Conservation (phyloP, 306 rosid genomes). For the Pyrus betulifolia region DNA sequence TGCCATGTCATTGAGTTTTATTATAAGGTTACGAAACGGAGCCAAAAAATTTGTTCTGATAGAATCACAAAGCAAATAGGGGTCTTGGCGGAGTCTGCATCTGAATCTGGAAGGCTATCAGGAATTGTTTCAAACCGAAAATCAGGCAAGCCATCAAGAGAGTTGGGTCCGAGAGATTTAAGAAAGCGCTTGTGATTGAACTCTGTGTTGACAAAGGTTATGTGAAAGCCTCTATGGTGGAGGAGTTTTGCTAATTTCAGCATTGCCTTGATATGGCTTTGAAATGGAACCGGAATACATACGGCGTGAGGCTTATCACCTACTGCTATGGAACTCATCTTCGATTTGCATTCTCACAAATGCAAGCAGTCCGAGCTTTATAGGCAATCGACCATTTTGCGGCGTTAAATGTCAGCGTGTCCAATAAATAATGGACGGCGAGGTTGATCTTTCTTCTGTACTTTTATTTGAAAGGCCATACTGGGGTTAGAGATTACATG, state of each 20-base stretch:
- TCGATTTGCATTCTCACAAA: not conserved
- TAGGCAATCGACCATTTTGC: not conserved
- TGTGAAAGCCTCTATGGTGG: slow-evolving; percentile 1
- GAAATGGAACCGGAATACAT: not conserved
- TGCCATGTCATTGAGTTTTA: not conserved
- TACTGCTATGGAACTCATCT: not conserved
- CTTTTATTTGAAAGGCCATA: not conserved
- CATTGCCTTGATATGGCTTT: slow-evolving; percentile 3
- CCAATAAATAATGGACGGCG: not conserved
- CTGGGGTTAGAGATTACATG: not conserved
- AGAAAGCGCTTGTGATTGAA: not conserved
- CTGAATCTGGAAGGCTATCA: not conserved
- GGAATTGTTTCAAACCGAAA: not conserved
- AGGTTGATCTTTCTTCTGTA: not conserved
- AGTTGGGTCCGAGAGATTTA: not conserved
- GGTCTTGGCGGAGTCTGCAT: not conserved
- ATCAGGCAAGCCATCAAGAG: not conserved
- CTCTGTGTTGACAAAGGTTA: not conserved
- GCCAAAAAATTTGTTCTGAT: not conserved
- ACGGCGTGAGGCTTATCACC: not conserved
- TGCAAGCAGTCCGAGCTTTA: not conserved
- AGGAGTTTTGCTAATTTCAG: slow-evolving; percentile 1
- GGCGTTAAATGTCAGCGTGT: not conserved
- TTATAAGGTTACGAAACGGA: not conserved
- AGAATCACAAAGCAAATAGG: not conserved